Conservation (phyloP, 2,329 filamentous ascomycete genomes). For the Rhytidhysteron rufulum region DNA sequence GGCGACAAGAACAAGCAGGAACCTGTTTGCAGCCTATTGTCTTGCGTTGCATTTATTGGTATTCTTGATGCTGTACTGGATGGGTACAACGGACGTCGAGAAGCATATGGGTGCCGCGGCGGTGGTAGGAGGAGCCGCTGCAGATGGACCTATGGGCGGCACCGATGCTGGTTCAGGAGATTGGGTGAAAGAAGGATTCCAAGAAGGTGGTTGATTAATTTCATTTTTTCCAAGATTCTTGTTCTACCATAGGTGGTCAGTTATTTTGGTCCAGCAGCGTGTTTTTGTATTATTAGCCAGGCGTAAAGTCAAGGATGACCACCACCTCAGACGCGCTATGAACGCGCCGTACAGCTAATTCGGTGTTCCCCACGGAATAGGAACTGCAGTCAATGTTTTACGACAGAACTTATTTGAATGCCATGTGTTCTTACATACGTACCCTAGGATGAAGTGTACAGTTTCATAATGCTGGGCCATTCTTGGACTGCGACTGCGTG, state of each 20-base stretch:
- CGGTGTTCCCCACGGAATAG: background rate
- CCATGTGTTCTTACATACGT: background rate
- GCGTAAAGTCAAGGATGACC: background rate
- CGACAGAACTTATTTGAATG: background rate
- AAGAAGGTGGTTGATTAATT: constrained; percentile 15
- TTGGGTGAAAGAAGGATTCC: constrained; percentile 37
- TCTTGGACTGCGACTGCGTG: background rate
- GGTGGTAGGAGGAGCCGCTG: constrained; percentile 19
- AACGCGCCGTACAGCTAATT: background rate
- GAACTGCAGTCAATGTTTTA: background rate
- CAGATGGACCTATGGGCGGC: constrained; percentile 25
- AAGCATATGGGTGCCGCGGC: constrained; percentile 47
- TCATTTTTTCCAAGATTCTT: constrained; percentile 1
- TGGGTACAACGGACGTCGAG: constrained; percentile 66
- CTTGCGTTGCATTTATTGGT: constrained; percentile 83
- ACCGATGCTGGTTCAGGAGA: constrained; percentile 18
- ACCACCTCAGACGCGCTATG: background rate
- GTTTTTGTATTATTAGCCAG: constrained; percentile 4
- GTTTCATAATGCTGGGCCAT: background rate
- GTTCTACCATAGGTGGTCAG: background rate
- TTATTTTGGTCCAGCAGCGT: background rate
- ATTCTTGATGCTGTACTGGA: constrained; percentile 82
- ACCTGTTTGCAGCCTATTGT: constrained; percentile 90
- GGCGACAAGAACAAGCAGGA: constrained; percentile 83
- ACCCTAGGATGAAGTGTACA: background rate